These are phyloP conservation scores for Pseudomonodictys pantanalensis DNA, from an alignment of 495 filamentous ascomycete genomes.

Conservation along the genomic window DNA sequence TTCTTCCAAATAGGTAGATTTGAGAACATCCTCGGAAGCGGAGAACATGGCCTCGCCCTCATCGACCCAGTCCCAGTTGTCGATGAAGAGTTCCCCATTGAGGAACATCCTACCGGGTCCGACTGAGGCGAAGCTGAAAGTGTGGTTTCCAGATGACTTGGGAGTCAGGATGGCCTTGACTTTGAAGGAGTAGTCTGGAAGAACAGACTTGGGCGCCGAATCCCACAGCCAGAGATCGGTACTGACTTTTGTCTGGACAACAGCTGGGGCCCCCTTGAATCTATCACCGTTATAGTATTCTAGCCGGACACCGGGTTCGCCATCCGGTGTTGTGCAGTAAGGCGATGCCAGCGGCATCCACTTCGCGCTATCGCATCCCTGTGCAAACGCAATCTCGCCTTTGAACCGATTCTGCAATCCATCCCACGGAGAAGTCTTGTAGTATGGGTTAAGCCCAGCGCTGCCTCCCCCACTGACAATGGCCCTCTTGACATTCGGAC, in stretches of 20 bases:
- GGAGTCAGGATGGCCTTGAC: slow-evolving; percentile 53
- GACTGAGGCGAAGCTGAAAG: slow-evolving; percentile 35
- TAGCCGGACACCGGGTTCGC: slow-evolving; percentile 57
- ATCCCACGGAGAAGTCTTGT: slow-evolving; percentile 67
- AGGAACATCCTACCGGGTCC: slow-evolving; percentile 34
- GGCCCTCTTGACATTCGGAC: slow-evolving; percentile 73
- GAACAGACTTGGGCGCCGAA: slow-evolving; percentile 60
- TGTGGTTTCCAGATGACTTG: slow-evolving; percentile 37
- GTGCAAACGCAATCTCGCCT: slow-evolving; percentile 47
- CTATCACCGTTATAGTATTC: slow-evolving; percentile 64
- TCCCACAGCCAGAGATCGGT: slow-evolving; percentile 70
- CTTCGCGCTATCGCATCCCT: slow-evolving; percentile 62
- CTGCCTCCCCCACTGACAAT: slow-evolving; percentile 80
- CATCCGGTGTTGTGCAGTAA: slow-evolving; percentile 55
- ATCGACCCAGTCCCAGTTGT: slow-evolving; percentile 70
- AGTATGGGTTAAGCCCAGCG: slow-evolving; percentile 75
- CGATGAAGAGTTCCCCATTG: slow-evolving; percentile 55
- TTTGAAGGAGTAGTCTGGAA: slow-evolving; percentile 59
- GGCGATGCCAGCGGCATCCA: slow-evolving; percentile 62
- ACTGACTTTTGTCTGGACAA: slow-evolving; percentile 54
- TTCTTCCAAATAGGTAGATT: slow-evolving; percentile 53
- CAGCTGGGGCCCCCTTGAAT: slow-evolving; percentile 55
- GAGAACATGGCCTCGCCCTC: slow-evolving; percentile 58
- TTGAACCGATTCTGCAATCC: slow-evolving; percentile 56
- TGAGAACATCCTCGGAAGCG: slow-evolving; percentile 63